Evolutionary conservation across 441 rosid species (phyloP).

Genomic region (Eutrema salsugineum): DNA sequence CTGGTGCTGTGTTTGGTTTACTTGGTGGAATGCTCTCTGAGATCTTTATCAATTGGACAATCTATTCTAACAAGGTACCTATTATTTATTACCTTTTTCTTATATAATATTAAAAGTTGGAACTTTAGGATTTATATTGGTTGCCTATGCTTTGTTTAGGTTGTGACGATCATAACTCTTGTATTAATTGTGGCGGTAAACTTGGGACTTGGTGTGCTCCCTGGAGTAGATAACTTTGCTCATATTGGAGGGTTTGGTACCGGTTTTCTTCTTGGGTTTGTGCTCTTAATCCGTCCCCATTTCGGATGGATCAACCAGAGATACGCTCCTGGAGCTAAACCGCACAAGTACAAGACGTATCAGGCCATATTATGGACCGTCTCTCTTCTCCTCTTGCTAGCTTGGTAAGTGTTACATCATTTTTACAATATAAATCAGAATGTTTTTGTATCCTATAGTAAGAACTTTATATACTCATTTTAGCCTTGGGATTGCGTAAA

Average conservation of each 20-base stretch:
- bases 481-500: background rate
- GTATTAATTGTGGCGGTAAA: conserved; percentile 57
- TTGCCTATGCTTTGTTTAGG: conserved; percentile 38
- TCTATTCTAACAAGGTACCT: conserved; percentile 67
- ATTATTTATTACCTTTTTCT: background rate
- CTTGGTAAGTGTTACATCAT: conserved; percentile 48
- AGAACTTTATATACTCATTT: background rate
- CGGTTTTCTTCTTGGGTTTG: conserved; percentile 80
- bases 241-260: conserved; percentile 85
- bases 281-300: conserved; percentile 79
- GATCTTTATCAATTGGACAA: conserved; percentile 87
- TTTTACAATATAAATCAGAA: background rate
- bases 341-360: conserved; percentile 57
- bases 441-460: background rate
- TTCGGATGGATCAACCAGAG: conserved; percentile 66
- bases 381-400: conserved; percentile 57
- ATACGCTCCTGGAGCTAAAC: conserved; percentile 31
- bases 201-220: conserved; percentile 82
- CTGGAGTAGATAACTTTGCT: conserved; percentile 87
- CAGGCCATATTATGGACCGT: conserved; percentile 64
- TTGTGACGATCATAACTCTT: conserved; percentile 60
- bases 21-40: conserved; percentile 93
- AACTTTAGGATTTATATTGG: background rate
- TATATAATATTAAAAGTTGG: background rate
- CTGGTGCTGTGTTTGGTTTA: conserved; percentile 89